Base-by-base conservation (phyloP, 345 rosid species). In the Carallia brachiata region DNA sequence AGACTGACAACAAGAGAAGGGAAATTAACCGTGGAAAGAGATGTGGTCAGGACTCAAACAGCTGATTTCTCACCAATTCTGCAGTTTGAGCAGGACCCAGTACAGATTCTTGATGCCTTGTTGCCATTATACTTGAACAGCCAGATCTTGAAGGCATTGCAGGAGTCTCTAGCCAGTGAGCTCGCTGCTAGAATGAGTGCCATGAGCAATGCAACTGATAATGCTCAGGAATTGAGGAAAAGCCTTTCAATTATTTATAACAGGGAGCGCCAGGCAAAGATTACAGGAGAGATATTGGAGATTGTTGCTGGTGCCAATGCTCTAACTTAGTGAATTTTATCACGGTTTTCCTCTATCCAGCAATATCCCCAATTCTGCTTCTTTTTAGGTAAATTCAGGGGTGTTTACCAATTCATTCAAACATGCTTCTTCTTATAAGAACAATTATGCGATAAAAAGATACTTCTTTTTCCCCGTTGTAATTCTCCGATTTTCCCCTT, bases 241-340 rank as follows among this genome's bases (percentile, higher is more conserved):
- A 58, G 34, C 16, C 84, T 91, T 63, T 89, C 96, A 1, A 74
- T 54, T 0, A 68, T 79, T 69, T 94, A 94, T 74, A 94, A 94
- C 63, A 72, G 98, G 75, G 63, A 84, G 78, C 93, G 98, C 54
- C 98, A 91, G 75, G 98, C 97, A 23, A 94, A 94, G 81, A 89
- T 94, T 72, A 94, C 97, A 0, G 98, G 96, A 17, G 98, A 94
- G 75, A 89, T 91, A 31, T 79, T 91, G 89, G 97, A 94, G 82
- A 89, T 94, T 78, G 91, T 91, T 65, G 94, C 98, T 6, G 98
- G 98, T 72, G 98, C 98, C 58, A 68, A 88, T 69, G 97, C 98
- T 44, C 73, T 88, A 75, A 56, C 2, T 68, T 90, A 83, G 66
- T 57, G 15, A 48, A 54, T 30, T n/a, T 6, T 37, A 53, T 8